Base-by-base conservation (phyloP, 345 rosid genomes). In the Eucalyptus regnans region DNA sequence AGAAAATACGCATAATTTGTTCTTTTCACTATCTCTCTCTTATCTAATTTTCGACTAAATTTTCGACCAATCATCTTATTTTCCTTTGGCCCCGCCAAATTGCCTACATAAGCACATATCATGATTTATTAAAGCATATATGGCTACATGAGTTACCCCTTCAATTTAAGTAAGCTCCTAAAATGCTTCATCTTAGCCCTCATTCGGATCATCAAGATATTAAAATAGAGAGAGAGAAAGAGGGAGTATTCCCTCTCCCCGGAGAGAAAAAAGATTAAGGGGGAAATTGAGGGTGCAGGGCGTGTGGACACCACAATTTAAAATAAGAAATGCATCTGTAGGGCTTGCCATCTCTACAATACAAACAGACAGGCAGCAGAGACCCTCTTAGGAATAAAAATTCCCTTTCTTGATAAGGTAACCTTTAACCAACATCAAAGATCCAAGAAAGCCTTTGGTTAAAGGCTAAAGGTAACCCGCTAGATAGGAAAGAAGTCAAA, bases 221-320 rank as follows among this genome's bases (percentile, higher is more conserved):
- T 22, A 54, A 54, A 54, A 54, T 2, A 54, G 10, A 18, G 25
- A 17, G 54, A 52, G 27, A 56, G 11, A 37, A 37, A 8, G 27
- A 9, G 62, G 3, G 22, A 56, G 27, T 23, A 23, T 56, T 4
- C 7, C 27, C 29, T 56, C 29, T 56, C 62, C 6, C 12, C 4
- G 2, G 29, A 8, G 12, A 56, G 29, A 29, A 56, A 9, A 23
- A 56, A 9, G 1, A 9, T 56, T 56, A 9, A 23, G 29, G 29
- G 62, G 3, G 29, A 56, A 23, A 56, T 56, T 56, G 29, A 56
- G 29, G 29, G 12, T 56, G 2, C 6, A 23, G 23, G 12, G 0
- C 12, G 0, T 56, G 62, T 3, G 1, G 0, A 6, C 29, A 56
- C 29, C 5, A 22, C 0, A 9, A 22, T 56, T 23, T 56, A 56